phyloP scores from a whole-genome alignment of 306 rosid species.

The Malus orientalis region DNA sequence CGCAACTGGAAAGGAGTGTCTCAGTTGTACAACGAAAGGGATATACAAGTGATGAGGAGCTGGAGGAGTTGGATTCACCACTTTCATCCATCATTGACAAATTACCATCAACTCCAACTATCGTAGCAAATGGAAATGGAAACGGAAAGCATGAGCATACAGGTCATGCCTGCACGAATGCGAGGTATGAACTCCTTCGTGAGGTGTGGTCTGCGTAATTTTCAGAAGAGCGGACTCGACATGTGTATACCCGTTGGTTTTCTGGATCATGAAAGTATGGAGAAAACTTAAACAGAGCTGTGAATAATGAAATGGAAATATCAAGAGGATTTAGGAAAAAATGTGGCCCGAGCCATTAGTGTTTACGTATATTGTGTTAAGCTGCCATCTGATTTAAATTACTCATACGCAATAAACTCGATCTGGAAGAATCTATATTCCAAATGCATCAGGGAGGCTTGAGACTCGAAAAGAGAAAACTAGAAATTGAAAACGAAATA shows the following conservation, averaged over 20 bases:
- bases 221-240: neutral
- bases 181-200: conserved; percentile 81
- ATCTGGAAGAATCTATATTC: no score
- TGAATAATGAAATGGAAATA: neutral
- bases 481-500: no score
- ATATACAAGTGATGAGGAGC: conserved; percentile 85
- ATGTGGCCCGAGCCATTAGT: no score
- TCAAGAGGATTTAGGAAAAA: no score
- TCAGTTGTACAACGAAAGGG: conserved; percentile 71
- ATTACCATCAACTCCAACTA: conserved; percentile 35
- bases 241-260: neutral
- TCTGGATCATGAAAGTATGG: neutral
- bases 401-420: no score
- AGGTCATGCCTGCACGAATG: conserved; percentile 27
- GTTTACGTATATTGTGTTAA: no score
- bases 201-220: conserved; percentile 73
- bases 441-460: no score
- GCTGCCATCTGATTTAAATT: no score
- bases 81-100: conserved; percentile 57
- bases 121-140: conserved; percentile 26
- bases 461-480: no score
- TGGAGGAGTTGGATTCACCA: conserved; percentile 83
- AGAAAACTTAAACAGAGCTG: neutral
- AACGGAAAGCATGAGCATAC: conserved; percentile 36
- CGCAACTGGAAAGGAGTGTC: conserved; percentile 49